Evolutionary conservation across 106 monocot genomes (phyloP).

Genomic region (Allium cepa): DNA sequence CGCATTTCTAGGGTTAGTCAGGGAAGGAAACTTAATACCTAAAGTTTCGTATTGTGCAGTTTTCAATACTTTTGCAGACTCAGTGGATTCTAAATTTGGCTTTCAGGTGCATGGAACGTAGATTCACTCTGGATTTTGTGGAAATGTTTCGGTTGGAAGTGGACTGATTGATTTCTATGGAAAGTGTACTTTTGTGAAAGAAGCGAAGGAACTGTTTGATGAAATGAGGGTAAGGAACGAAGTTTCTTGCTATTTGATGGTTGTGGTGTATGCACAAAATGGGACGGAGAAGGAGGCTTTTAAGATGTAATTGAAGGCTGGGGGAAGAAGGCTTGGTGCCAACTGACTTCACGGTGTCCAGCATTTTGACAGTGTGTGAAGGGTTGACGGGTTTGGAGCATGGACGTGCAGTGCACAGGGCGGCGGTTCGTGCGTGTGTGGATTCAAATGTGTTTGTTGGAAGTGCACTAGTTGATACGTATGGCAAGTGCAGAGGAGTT

Average conservation of each 20-base stretch:
- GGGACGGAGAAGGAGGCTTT: constrained; percentile 69
- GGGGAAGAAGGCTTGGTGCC: constrained; percentile 50
- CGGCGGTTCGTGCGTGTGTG: constrained; percentile 44
- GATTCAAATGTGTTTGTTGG: constrained; percentile 66
- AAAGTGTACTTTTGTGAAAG: constrained; percentile 30
- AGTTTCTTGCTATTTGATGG: constrained; percentile 78
- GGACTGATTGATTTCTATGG: constrained; percentile 78
- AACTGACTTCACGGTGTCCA: constrained; percentile 75
- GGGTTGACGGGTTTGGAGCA: constrained; percentile 63
- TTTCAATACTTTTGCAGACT: constrained; percentile 58
- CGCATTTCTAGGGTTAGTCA: too few relatives aligned
- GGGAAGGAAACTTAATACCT: too few relatives aligned
- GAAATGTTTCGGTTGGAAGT: constrained; percentile 47
- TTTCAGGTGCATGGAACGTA: constrained; percentile 46
- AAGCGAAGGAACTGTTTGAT: constrained; percentile 52
- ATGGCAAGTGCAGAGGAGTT: constrained; percentile 78
- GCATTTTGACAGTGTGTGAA: constrained; percentile 54
- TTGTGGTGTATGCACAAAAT: constrained; percentile 59
- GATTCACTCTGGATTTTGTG: constrained; percentile 26
- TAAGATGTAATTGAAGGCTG: constrained; percentile 30
- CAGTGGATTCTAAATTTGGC: constrained; percentile 20
- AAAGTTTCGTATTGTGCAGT: constrained; percentile 46
- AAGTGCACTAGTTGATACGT: constrained; percentile 75
- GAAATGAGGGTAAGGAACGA: constrained; percentile 32
- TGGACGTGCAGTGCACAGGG: constrained; percentile 61